phyloP scores from a whole-genome alignment of 2,329 filamentous ascomycete genomes.

The Colletotrichum sp. region DNA sequence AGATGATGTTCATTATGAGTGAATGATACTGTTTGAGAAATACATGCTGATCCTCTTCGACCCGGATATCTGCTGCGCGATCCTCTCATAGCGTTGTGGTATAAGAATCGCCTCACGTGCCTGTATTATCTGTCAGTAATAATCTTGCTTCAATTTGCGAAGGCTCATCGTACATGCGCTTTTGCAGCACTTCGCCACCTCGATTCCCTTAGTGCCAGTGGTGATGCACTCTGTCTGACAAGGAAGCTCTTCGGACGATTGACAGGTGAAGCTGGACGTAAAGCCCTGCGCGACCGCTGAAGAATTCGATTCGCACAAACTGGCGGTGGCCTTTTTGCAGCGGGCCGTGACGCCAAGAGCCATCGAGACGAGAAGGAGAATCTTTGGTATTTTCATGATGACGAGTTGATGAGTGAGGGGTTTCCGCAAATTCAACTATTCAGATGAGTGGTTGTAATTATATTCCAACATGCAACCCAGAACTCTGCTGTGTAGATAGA shows the following conservation, averaged over 20 bases:
- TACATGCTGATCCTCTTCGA: neutral
- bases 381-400: neutral
- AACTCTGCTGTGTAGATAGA: neutral
- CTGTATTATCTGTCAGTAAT: neutral
- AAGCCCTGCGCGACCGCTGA: neutral
- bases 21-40: neutral
- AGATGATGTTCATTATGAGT: too few relatives aligned
- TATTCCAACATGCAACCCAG: neutral
- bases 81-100: neutral
- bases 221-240: neutral
- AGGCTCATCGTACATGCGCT: neutral
- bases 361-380: neutral
- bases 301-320: neutral
- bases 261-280: neutral
- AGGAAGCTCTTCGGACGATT: neutral
- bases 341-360: neutral
- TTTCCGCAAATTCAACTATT: neutral
- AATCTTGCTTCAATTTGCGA: accelerated
- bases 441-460: neutral
- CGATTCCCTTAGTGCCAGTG: neutral
- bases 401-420: neutral
- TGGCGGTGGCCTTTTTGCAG: neutral
- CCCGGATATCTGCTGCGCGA: accelerated
- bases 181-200: neutral
- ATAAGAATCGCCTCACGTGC: neutral